Conservation (phyloP, 1,284 basidiomycete genomes). For the Trichosporon sp. region DNA sequence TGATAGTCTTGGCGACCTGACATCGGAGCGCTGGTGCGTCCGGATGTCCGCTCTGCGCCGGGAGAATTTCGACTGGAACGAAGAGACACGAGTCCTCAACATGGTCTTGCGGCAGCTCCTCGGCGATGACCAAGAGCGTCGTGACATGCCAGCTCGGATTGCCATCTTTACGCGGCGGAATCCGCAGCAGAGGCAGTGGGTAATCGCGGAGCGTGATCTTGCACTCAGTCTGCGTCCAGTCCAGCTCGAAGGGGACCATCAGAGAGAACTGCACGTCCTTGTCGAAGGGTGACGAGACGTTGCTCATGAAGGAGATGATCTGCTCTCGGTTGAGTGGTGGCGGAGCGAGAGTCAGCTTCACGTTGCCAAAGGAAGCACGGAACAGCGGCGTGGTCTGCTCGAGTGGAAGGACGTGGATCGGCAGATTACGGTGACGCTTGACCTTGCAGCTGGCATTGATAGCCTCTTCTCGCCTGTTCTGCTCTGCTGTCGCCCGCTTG, state of each 20-base stretch:
- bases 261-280: conserved; percentile 68
- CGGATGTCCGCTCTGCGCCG: conserved; percentile 53
- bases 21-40: conserved; percentile 60
- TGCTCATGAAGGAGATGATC: conserved; percentile 54
- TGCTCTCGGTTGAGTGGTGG: conserved; percentile 52
- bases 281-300: conserved; percentile 54
- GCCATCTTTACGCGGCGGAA: conserved; percentile 23
- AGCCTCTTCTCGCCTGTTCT: conserved; percentile 47
- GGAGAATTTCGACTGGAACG: conserved; percentile 62
- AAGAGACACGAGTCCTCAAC: conserved; percentile 64
- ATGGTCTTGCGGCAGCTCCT: conserved; percentile 63
- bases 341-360: conserved; percentile 58
- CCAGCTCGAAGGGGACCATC: conserved; percentile 75
- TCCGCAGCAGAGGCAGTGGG: conserved; percentile 52
- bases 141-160: conserved; percentile 50
- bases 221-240: conserved; percentile 62
- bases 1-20: conserved; percentile 80
- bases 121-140: conserved; percentile 78
- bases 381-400: conserved; percentile 64
- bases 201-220: conserved; percentile 69
- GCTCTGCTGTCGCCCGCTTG: conserved; percentile 47
- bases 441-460: conserved; percentile 33
- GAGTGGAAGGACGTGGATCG: conserved; percentile 50
- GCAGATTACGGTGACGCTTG: conserved; percentile 40
- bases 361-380: conserved; percentile 60